Evolutionary conservation across 257 asterid species (phyloP).

Genomic region (Knoxia roxburghii): DNA sequence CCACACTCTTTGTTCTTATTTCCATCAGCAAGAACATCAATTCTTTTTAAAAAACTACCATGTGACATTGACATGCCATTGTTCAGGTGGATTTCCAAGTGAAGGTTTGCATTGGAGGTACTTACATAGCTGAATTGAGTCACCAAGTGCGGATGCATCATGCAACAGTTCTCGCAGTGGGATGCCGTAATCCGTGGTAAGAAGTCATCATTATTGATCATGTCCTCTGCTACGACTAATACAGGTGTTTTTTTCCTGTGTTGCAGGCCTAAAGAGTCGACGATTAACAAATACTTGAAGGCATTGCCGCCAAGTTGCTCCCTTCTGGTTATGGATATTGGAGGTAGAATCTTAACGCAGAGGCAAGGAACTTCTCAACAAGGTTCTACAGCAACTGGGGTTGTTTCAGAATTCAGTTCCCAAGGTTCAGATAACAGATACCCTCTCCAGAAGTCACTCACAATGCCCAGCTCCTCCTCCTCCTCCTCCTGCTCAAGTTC

Average conservation of each 20-base stretch:
- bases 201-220: no score
- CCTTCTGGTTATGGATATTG: constrained; percentile 55
- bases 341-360: constrained; percentile 52
- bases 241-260: constrained; percentile 2
- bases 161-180: constrained; percentile 40
- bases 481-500: constrained; percentile 30
- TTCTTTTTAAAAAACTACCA: no score
- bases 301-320: constrained; percentile 77
- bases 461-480: constrained; percentile 67
- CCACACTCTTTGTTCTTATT: background rate
- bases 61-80: background rate
- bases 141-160: constrained; percentile 58
- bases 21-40: background rate
- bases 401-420: constrained; percentile 33
- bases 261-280: constrained; percentile 45
- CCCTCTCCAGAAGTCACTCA: constrained; percentile 41
- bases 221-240: background rate
- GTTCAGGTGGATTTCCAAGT: constrained; percentile 72
- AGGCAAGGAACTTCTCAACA: constrained; percentile 67
- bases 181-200: constrained; percentile 34
- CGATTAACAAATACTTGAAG: constrained; percentile 37
- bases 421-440: constrained; percentile 18
- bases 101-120: constrained; percentile 54
- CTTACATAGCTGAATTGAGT: constrained; percentile 48
- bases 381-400: constrained; percentile 38